Percentiles rank a stretch among this genome's conserved stretches.
phyloP scores from a whole-genome alignment of 202 grass and related monocot genomes.

The Dendrocalamus latiflorus region DNA sequence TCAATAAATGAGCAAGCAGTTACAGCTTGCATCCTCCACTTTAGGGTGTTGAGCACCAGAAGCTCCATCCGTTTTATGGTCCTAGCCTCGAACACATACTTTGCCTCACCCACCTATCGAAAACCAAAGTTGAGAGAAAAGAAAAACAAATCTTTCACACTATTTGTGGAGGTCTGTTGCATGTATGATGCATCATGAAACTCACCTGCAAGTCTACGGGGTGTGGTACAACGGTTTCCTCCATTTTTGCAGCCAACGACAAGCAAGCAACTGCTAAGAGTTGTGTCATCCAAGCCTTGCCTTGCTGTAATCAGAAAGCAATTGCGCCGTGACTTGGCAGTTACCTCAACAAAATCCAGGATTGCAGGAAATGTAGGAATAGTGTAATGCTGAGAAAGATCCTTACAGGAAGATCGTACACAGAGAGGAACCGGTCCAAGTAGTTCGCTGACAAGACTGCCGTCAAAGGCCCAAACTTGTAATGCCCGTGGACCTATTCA shows the following conservation, averaged over 20 bases:
- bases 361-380: no score
- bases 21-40: constrained; percentile 78
- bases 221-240: constrained; percentile 69
- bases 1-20: constrained; percentile 90
- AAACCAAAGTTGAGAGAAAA: not conserved
- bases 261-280: constrained; percentile 94
- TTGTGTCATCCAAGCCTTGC: no score
- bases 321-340: no score
- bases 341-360: no score
- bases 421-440: no score
- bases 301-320: no score
- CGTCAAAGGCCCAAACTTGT: no score
- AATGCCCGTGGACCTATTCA: no score
- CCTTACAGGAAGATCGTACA: no score
- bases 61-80: constrained; percentile 89
- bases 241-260: constrained; percentile 86
- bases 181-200: not conserved
- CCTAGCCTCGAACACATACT: constrained; percentile 63
- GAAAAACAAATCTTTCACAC: constrained; percentile 6
- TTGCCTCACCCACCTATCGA: constrained; percentile 52
- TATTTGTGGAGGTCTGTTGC: no score
- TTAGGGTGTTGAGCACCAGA: constrained; percentile 63
- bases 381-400: no score
- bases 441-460: no score
- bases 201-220: constrained; percentile 73